Evolutionary conservation across 192 early-diverging fungal genomes (phyloP).

Genomic region (Gonapodya sp.): DNA sequence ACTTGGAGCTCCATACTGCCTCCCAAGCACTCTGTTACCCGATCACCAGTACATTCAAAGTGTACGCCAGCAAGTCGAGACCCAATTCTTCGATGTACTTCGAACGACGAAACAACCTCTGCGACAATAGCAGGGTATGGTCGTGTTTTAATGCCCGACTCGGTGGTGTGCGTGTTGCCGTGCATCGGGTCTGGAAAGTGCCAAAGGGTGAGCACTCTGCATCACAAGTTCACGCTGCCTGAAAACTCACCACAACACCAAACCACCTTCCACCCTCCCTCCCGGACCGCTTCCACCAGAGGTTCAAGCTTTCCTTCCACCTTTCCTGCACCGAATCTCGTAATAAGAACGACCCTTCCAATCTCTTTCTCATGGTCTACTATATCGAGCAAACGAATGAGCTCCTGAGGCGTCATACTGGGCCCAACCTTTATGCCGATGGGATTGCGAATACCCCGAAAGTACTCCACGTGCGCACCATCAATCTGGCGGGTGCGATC

Average conservation of each 20-base stretch:
- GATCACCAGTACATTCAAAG: conserved; percentile 91
- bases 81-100: conserved; percentile 64
- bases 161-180: conserved; percentile 85
- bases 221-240: conserved; percentile 3
- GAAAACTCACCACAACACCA: conserved; percentile 53
- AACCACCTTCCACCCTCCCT: conserved; percentile 75
- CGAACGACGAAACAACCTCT: conserved; percentile 75
- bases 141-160: conserved; percentile 80
- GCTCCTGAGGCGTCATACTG: conserved; percentile 76
- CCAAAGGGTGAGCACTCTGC: not conserved
- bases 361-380: conserved; percentile 76
- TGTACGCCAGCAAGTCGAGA: conserved; percentile 87
- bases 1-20: conserved; percentile 93
- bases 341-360: conserved; percentile 92
- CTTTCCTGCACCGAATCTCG: conserved; percentile 82
- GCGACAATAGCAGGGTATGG: conserved; percentile 77
- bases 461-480: conserved; percentile 95
- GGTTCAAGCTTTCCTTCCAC: conserved; percentile 71
- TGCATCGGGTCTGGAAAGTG: conserved; percentile 89
- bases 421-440: conserved; percentile 96
- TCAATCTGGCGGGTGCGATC: conserved; percentile 92
- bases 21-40: conserved; percentile 93
- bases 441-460: conserved; percentile 93
- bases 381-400: conserved; percentile 72
- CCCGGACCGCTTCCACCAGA: conserved; percentile 84